These are phyloP conservation scores for Lepidium aucheri DNA, from an alignment of 345 rosid genomes.

Conservation along the genomic window DNA sequence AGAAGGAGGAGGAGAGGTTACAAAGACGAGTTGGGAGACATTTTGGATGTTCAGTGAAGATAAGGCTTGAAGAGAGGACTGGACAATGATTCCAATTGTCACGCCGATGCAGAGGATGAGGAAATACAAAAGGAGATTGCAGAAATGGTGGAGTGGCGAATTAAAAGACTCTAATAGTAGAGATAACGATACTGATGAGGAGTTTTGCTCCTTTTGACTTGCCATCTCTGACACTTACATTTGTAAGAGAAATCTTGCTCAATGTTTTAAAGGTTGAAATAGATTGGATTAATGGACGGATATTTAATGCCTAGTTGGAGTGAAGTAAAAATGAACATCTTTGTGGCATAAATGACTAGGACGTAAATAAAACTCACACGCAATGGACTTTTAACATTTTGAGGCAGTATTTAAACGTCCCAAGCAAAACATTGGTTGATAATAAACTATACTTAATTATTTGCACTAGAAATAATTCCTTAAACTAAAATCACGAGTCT, in stretches of 20 bases:
- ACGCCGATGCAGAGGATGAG: slow-evolving; percentile 39
- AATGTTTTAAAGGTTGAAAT: neutral
- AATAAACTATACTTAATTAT: neutral
- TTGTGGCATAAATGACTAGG: neutral
- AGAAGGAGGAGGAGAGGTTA: neutral
- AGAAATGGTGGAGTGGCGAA: slow-evolving; percentile 30
- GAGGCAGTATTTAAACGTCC: neutral
- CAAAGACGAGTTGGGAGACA: neutral
- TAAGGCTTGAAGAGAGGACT: slow-evolving; percentile 29
- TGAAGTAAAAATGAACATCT: neutral
- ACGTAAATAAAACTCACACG: neutral
- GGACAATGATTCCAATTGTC: slow-evolving; percentile 40
- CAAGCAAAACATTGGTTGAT: neutral
- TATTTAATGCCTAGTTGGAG: neutral
- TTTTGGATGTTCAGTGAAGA: slow-evolving; percentile 13
- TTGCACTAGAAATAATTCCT: neutral
- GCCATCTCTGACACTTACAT: slow-evolving; percentile 16
- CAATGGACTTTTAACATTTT: neutral
- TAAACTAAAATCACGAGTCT: no score
- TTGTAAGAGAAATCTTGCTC: neutral
- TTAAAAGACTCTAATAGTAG: slow-evolving; percentile 22
- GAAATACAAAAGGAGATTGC: slow-evolving; percentile 30
- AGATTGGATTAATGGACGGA: neutral
- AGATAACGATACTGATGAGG: neutral
- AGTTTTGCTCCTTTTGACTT: slow-evolving; percentile 26